Evolutionary conservation across 73 alveolate species (phyloP).

Genomic region (Tetrahymena borealis): DNA sequence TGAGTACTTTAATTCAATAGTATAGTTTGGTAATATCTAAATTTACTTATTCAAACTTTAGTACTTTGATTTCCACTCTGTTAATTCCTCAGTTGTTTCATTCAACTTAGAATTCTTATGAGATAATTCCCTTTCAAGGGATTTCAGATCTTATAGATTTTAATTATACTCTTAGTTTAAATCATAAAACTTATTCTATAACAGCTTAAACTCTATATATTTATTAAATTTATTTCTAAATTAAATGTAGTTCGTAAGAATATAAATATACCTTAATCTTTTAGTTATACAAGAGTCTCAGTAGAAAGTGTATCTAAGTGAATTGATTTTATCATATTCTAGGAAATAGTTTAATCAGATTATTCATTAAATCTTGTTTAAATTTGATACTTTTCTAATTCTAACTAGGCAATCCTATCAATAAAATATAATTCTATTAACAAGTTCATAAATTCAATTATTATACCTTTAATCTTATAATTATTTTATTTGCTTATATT

Average conservation of each 20-base stretch:
- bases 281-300: neutral
- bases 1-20: neutral
- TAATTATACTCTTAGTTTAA: neutral
- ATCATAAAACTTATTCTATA: neutral
- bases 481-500: neutral
- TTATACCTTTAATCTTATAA: neutral
- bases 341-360: no score
- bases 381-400: neutral
- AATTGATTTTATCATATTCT: no score
- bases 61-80: neutral
- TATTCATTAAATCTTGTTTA: neutral
- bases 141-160: neutral
- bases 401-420: neutral
- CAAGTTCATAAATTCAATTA: neutral
- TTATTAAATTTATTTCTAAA: neutral
- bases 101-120: neutral
- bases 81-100: neutral
- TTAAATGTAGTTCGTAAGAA: neutral
- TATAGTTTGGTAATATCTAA: neutral
- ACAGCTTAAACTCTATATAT: neutral
- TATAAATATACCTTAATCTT: neutral
- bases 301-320: no score
- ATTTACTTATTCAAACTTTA: neutral
- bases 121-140: neutral
- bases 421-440: neutral